Base-by-base conservation (phyloP, 2,329 filamentous ascomycete species). In the Colletotrichum karsti region DNA sequence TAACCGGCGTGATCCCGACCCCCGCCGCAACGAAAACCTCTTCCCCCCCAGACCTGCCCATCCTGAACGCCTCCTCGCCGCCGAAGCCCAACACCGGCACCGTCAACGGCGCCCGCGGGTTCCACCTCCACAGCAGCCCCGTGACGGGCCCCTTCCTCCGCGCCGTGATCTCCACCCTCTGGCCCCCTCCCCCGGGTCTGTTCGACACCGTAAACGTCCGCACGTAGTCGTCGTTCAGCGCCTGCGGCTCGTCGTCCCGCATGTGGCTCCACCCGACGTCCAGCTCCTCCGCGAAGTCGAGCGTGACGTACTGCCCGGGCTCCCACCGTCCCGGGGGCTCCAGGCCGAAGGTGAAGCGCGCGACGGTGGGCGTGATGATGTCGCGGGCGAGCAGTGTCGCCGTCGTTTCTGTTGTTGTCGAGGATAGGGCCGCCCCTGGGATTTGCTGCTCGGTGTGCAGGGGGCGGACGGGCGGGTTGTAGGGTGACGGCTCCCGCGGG, bases 141-240 rank as follows among this genome's bases (percentile, higher is more conserved):
- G 94, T 97, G 5, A 90, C 92, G 0, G 86, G 84, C 0, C 94
- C 93, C 48, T 93, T 87, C 59, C 84, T 88, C 15, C 92, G 81
- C 1, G 90, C 87, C 5, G 92, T 95, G 69, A 97, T 91, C 72
- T 95, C 90, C 63, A 96, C 85, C 20, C 67, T 55, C 18, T 33
- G 13, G 46, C 69, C 67, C 2, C 75, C 66, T 1, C 75, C 67
- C 1, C 88, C 71, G 0, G 90, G 88, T 1, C 82, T 78, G 2
- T 87, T 93, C 1, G 91, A 93, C 0, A 97, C 86, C 2, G 94
- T 97, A 74, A 97, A 97, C 0, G 93, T 97, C 28, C 94, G 84
- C 5, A 96, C 83, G 69, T 89, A 95, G 75, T 97, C 93, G 75
- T 97, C 94, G 73, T 97, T 97, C 15, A 97, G 77, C 72, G 90